Percentiles rank a stretch among this genome's conserved stretches.
Evolutionary conservation across 768 basidiomycete species (phyloP).

Genomic region (Amanita muscaria): DNA sequence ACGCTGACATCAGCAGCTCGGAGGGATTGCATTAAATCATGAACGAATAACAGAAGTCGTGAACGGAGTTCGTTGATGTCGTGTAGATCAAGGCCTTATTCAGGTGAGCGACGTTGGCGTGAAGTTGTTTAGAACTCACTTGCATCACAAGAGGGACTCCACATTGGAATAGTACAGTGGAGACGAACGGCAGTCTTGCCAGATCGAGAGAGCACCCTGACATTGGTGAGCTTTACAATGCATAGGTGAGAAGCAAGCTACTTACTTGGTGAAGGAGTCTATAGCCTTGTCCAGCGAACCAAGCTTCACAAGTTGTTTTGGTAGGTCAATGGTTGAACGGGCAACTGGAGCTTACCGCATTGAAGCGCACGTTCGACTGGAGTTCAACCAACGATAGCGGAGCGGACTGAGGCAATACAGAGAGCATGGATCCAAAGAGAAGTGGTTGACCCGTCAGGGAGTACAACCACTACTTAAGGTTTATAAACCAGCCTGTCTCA

Average conservation of each 20-base stretch:
- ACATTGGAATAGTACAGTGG: conserved; percentile 62
- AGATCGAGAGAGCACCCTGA: conserved; percentile 40
- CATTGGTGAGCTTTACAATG: neutral
- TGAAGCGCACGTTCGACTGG: conserved; percentile 19
- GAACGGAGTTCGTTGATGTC: conserved; percentile 61
- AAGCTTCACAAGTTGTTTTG: conserved; percentile 25
- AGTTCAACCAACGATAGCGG: conserved; percentile 12
- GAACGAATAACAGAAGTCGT: conserved; percentile 53
- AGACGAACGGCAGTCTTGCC: conserved; percentile 42
- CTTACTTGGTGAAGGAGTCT: conserved; percentile 53
- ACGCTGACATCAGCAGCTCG: conserved; percentile 54
- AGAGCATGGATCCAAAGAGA: conserved; percentile 17
- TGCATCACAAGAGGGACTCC: conserved; percentile 46
- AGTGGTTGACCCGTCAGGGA: conserved; percentile 2
- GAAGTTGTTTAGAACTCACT: conserved; percentile 32
- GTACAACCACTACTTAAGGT: conserved; percentile 10
- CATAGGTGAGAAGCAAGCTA: conserved; percentile 1
- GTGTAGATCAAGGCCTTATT: conserved; percentile 58
- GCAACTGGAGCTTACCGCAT: conserved; percentile 25
- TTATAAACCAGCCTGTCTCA: conserved; percentile 11
- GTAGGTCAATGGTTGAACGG: conserved; percentile 6
- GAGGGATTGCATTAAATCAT: conserved; percentile 51
- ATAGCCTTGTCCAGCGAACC: conserved; percentile 49
- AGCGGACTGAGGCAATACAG: conserved; percentile 16
- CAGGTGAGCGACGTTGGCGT: neutral